phyloP scores from a whole-genome alignment of 306 rosid genomes.

The Pterocarpus santalinus region DNA sequence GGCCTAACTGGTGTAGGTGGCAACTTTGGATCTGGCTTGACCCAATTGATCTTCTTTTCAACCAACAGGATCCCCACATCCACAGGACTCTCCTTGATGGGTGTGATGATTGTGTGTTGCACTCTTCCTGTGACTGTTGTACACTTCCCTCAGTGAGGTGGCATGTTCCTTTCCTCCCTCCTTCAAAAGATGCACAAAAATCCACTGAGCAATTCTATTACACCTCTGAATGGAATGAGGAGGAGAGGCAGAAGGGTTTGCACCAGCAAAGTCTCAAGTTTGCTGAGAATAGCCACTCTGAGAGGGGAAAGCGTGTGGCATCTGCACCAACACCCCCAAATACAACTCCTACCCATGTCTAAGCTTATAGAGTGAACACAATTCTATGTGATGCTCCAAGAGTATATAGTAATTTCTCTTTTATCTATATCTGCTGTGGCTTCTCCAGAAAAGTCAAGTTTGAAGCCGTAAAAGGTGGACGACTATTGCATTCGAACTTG shows the following conservation, averaged over 20 bases:
- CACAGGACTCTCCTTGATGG: conserved; percentile 74
- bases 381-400: too few relatives aligned
- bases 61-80: conserved; percentile 61
- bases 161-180: conserved; percentile 80
- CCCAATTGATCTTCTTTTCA: conserved; percentile 82
- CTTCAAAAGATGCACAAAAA: conserved; percentile 62
- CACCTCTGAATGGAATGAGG: conserved; percentile 79
- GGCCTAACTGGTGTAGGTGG: conserved; percentile 92
- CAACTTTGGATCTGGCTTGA: conserved; percentile 85
- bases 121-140: conserved; percentile 77
- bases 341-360: conserved; percentile 65
- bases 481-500: neutral
- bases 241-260: conserved; percentile 68
- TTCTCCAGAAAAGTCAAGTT: neutral
- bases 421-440: neutral
- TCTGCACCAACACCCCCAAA: conserved; percentile 79
- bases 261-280: conserved; percentile 78
- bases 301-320: conserved; percentile 77
- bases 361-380: too few relatives aligned
- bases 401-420: too few relatives aligned
- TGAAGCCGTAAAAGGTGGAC: neutral
- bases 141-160: conserved; percentile 95
- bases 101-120: conserved; percentile 77
- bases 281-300: conserved; percentile 87
- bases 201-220: conserved; percentile 73